Evolutionary conservation across 139 green algal genomes (phyloP), one percentile per base, ranked within the genome.

Genomic region (Picocystis salinarum): DNA sequence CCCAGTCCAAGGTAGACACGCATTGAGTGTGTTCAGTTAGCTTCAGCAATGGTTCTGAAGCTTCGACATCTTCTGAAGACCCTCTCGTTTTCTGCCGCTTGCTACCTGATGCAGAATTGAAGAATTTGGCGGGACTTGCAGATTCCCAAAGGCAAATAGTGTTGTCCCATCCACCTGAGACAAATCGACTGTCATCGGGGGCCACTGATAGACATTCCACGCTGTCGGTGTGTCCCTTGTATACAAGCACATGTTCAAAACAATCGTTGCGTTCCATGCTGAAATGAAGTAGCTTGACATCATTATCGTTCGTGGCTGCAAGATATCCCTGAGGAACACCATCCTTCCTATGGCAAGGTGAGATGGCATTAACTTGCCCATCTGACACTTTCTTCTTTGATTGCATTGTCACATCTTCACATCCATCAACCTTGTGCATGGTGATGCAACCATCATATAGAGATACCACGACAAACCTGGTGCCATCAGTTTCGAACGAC

Each of bases 11-110:
- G 2, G 48, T 49, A 3, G 71, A 57, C 12, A 91, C 70, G 13
- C 62, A 76, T 45, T 85, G 73, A 28, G 70, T 48, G 48, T 92
- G 82, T 1, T 67, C 80, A 3, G 24, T n/a, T n/a, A n/a, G n/a
- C n/a, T n/a, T n/a, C n/a, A 9, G 34, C 42, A 15, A 18, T 52
- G n/a, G 23, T 33, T 11, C 23, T 31, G 13, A 50, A 4, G 30
- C 40, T 23, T 25, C 33, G 23, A 40, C 6, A 24, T 37, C 39
- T 33, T 40, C 7, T 22, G 46, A 24, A 57, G 64, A 10, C 53
- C 68, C 20, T 59, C 54, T n/a, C n/a, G n/a, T n/a, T n/a, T n/a
- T n/a, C n/a, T n/a, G n/a, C n/a, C n/a, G n/a, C n/a, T n/a, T n/a
- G n/a, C n/a, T n/a, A n/a, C n/a, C n/a, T n/a, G n/a, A 45, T 42